Percentiles rank a stretch among this genome's conserved stretches.
phyloP scores from a whole-genome alignment of 2,329 filamentous ascomycete species.

The Phaeosphaeriaceae sp. region DNA sequence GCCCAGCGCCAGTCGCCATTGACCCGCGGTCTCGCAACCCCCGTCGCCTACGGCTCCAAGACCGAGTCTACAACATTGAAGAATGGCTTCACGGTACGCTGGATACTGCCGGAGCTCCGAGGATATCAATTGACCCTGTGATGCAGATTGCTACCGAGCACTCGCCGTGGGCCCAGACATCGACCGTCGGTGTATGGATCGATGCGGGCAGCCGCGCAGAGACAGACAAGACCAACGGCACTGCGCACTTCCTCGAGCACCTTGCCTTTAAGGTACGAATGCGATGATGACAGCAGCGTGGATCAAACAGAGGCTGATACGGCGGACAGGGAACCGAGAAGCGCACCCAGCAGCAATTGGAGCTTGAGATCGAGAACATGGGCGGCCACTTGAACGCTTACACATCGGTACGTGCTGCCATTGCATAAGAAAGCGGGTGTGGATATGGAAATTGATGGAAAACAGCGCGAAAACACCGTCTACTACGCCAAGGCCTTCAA shows the following conservation, averaged over 20 bases:
- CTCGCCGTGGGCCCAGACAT: slow-evolving; percentile 97
- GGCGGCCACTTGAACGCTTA: slow-evolving; percentile 99
- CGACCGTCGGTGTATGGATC: slow-evolving; percentile 98
- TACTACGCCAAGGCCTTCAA: slow-evolving; percentile 99
- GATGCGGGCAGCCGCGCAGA: slow-evolving; percentile 98
- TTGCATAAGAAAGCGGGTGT: neutral
- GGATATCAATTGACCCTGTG: slow-evolving; percentile 42
- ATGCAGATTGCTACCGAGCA: slow-evolving; percentile 93
- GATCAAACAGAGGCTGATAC: slow-evolving; percentile 31
- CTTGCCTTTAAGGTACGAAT: slow-evolving; percentile 92
- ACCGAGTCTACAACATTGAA: slow-evolving; percentile 95
- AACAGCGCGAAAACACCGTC: slow-evolving; percentile 93
- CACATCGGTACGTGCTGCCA: slow-evolving; percentile 77
- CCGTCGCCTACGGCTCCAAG: slow-evolving; percentile 75
- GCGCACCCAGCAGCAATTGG: slow-evolving; percentile 94
- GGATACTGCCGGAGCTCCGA: slow-evolving; percentile 13
- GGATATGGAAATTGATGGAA: slow-evolving; percentile 47
- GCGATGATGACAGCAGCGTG: slow-evolving; percentile 5
- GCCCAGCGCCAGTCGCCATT: slow-evolving; percentile 63
- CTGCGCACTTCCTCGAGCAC: slow-evolving; percentile 99
- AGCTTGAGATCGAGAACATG: slow-evolving; percentile 99
- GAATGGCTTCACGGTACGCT: slow-evolving; percentile 91
- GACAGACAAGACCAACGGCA: slow-evolving; percentile 98
- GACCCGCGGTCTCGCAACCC: slow-evolving; percentile 88
- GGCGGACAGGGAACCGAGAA: slow-evolving; percentile 80